Evolutionary conservation across 495 filamentous ascomycete genomes (phyloP).

Genomic region (Platismatia glauca): DNA sequence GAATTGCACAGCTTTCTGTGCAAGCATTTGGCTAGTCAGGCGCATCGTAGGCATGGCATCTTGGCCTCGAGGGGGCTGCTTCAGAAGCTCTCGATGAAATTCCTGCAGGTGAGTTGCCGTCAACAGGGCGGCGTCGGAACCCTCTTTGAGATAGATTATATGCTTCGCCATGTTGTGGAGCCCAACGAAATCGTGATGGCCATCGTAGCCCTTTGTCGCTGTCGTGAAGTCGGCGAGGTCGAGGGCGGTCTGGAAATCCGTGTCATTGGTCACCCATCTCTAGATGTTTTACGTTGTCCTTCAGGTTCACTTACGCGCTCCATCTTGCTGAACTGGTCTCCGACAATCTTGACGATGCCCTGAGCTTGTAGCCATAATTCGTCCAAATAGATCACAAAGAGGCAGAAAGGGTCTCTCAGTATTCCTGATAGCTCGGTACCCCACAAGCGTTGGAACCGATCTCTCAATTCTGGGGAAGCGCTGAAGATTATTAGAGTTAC

Average conservation of each 20-base stretch:
- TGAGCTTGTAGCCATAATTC: slow-evolving; percentile 10
- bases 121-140: neutral
- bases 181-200: slow-evolving; percentile 10
- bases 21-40: slow-evolving; percentile 4
- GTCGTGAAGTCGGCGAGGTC: neutral
- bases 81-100: neutral
- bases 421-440: neutral
- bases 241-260: neutral
- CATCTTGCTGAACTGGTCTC: slow-evolving; percentile 6
- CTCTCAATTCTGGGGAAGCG: slow-evolving; percentile 1
- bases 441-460: neutral
- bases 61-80: neutral
- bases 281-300: neutral
- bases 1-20: slow-evolving; percentile 10
- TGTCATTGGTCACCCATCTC: neutral
- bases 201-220: neutral
- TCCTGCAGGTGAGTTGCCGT: neutral
- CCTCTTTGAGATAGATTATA: slow-evolving; percentile 15
- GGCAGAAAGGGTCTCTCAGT: slow-evolving; percentile 9
- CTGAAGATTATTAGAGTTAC: slow-evolving; percentile 4
- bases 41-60: neutral
- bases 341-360: slow-evolving; percentile 2
- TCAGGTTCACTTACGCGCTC: slow-evolving; percentile 8
- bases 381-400: slow-evolving; percentile 10
- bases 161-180: slow-evolving; percentile 20